Base-by-base conservation (phyloP, 2,329 filamentous ascomycete genomes). In the Aureobasidium namibiae region DNA sequence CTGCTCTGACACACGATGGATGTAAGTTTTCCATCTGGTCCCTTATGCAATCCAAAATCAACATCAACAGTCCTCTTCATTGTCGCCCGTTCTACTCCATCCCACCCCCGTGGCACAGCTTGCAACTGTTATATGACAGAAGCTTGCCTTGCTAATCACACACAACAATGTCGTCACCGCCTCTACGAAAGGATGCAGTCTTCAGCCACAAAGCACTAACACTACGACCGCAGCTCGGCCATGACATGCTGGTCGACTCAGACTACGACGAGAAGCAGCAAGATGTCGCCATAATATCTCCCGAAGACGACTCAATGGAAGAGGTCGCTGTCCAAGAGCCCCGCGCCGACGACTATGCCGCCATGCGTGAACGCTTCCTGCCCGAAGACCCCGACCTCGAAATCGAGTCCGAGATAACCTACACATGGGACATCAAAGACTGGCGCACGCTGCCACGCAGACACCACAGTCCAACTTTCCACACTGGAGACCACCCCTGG, bases 401-500 rank as follows among this genome's bases (percentile, higher is more conserved):
- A 69, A 86, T 87, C 34, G 81, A 92, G 63, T 86, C 86, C 57
- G 90, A 96, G 70, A 80, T 80, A 41, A 76, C 87, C 66, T 73
- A 89, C 73, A 96, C 90, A 67, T 99, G 94, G 94, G 84, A 89
- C 31, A 90, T 99, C 62, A 81, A 89, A 66, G 82, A 88, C 63
- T 99, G 92, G 92, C 82, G 88, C 64, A 80, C 76, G 38, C 75
- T 95, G 65, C 78, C 81, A 16, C 88, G 89, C 75, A 90, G 89
- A 70, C 87, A 94, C 68, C 91, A 95, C 76, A 90, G 94, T 1
- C 94, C 94, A 2, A 72, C 87, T 60, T 99, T 99, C 72, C 73
- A 94, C 62, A 92, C 90, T 64, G 92, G 86, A 52, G 92, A 89
- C 52, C 87, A 85, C 70, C 94, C 92, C 72, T 99, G 94, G 94